phyloP scores from a whole-genome alignment of 805 yeast genomes.

The Suhomyces vadensis region DNA sequence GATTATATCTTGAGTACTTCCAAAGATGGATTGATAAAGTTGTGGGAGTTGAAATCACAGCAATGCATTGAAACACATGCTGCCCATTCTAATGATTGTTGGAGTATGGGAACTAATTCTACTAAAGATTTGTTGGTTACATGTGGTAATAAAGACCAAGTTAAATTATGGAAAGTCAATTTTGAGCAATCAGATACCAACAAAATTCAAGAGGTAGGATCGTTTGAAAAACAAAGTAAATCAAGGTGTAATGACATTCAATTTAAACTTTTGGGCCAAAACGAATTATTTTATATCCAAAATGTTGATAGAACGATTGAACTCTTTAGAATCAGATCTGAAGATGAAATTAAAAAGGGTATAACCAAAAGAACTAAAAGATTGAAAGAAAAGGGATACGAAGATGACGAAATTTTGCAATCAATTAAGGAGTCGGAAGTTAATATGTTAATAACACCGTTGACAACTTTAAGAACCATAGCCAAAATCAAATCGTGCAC shows the following conservation, averaged over 20 bases:
- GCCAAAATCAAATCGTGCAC: constrained; percentile 64
- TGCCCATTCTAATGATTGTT: constrained; percentile 91
- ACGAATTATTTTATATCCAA: constrained; percentile 64
- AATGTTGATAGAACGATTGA: constrained; percentile 83
- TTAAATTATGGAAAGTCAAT: constrained; percentile 81
- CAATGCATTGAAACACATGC: constrained; percentile 94
- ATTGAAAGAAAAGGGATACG: constrained; percentile 66
- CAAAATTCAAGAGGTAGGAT: constrained; percentile 56
- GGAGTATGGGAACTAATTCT: constrained; percentile 65
- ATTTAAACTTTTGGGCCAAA: constrained; percentile 42
- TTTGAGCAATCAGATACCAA: constrained; percentile 51
- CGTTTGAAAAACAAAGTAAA: constrained; percentile 73
- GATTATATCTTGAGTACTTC: constrained; percentile 76
- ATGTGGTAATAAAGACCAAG: constrained; percentile 76
- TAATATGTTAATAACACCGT: constrained; percentile 65
- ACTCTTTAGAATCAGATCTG: constrained; percentile 70
- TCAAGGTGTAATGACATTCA: constrained; percentile 63
- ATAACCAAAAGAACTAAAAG: constrained; percentile 75
- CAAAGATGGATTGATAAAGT: constrained; percentile 86
- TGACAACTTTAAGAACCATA: constrained; percentile 62
- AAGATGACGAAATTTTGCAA: constrained; percentile 55
- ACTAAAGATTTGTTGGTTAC: constrained; percentile 56
- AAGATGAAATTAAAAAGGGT: constrained; percentile 78
- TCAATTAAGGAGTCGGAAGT: constrained; percentile 47
- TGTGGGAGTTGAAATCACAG: constrained; percentile 90